phyloP scores from a whole-genome alignment of 345 rosid species.

The Boechera divaricarpa region DNA sequence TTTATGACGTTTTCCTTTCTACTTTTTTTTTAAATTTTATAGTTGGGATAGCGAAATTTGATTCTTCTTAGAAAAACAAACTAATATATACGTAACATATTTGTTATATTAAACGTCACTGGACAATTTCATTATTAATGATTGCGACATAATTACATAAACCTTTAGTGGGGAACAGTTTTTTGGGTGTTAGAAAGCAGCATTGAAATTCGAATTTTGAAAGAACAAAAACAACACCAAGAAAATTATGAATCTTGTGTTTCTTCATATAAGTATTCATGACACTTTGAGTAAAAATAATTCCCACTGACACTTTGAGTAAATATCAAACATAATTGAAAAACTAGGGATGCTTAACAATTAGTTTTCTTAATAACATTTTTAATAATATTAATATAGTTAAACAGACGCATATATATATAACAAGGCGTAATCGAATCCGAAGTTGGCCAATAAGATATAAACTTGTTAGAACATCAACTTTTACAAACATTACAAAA shows the following conservation, averaged over 20 bases:
- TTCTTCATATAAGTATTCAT: background rate
- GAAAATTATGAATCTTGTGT: background rate
- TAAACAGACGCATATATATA: background rate
- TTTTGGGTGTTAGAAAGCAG: background rate
- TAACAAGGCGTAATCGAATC: background rate
- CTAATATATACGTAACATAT: background rate
- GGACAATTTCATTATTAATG: conserved; percentile 34
- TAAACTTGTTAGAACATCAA: background rate
- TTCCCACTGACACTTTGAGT: background rate
- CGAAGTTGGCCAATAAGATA: background rate
- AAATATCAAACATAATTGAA: background rate
- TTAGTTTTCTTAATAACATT: background rate
- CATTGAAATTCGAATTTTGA: background rate
- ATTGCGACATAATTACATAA: conserved; percentile 28
- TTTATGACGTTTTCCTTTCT: conserved; percentile 37
- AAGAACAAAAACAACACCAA: background rate
- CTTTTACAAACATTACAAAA: background rate
- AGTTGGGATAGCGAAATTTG: conserved; percentile 43
- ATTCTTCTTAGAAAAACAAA: conserved; percentile 32
- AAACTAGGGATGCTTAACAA: background rate
- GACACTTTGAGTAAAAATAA: background rate
- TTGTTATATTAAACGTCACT: conserved; percentile 24
- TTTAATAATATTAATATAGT: background rate
- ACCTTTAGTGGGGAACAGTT: background rate
- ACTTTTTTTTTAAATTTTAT: conserved; percentile 1